Base-by-base conservation (phyloP, 352 stramenopile species). In the Phytophthora ramorum region DNA sequence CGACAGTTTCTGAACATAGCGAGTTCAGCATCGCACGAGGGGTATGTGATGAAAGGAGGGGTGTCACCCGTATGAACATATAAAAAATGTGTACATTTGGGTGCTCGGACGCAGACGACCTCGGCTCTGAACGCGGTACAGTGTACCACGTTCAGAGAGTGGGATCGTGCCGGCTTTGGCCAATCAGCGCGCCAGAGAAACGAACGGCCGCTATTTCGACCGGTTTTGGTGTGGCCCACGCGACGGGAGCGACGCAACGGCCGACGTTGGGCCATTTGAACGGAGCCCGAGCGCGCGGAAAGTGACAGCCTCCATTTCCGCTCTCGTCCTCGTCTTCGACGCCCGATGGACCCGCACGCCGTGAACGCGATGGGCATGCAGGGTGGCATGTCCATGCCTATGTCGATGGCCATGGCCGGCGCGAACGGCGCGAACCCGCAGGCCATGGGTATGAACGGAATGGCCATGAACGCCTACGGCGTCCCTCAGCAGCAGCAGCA, bases 331-430 rank as follows among this genome's bases (percentile, higher is more conserved):
- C 51, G 41, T 53, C 47, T 22, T 38, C 32, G 40, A 51, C 28
- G 16, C 52, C n/a, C 45, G 52, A 91, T 91, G 82, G 81, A 91
- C 34, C 77, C 75, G 26, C 79, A 90, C 68, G 71, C 67, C 60
- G 76, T 89, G 46, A 92, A 92, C 63, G 70, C 81, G 55, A 78
- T 92, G 69, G 63, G 62, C 52, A 87, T 91, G 79, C 81, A 83
- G 68, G 66, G 74, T 10, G 61, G 58, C 50, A 90, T 92, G 73
- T 87, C 79, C 9, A 88, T 92, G 76, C 73, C 78, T 38, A 88
- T 89, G 76, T 81, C 78, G 7, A 89, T 90, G 78, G 63, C 72
- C 19, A 91, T 90, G 76, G 38, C 58, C 17, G 72, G 69, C 17
- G 58, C 65, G n/a, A 73, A 65, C 24, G 74, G 64, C 26, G 28